These are phyloP conservation scores for Tylopilus felleus DNA, from an alignment of 768 basidiomycete genomes.

Conservation along the genomic window DNA sequence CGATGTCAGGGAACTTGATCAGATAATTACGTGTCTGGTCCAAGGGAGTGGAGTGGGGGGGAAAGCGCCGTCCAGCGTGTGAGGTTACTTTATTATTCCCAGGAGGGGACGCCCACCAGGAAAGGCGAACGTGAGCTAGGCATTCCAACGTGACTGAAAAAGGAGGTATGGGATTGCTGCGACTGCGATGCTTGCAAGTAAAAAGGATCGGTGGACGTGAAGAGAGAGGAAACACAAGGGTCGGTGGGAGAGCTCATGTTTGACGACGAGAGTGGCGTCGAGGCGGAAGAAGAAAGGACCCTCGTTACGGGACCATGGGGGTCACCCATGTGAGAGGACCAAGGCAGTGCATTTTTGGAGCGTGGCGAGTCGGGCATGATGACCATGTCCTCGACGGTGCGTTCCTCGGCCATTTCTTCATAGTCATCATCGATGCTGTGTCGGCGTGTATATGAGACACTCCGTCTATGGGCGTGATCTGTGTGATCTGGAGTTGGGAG, in stretches of 20 bases:
- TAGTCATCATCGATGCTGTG: constrained; percentile 30
- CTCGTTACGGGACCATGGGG: constrained; percentile 13
- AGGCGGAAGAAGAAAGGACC: constrained; percentile 24
- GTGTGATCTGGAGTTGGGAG: constrained; percentile 21
- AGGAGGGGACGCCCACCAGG: constrained; percentile 27
- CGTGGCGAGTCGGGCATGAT: constrained; percentile 31
- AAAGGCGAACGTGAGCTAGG: constrained; percentile 42
- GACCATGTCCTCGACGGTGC: constrained; percentile 45
- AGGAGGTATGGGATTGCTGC: constrained; percentile 30
- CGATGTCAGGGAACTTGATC: constrained; percentile 8
- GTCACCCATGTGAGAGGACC: constrained; percentile 21
- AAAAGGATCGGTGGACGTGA: constrained; percentile 49
- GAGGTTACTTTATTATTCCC: constrained; percentile 16
- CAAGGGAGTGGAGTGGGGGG: not conserved
- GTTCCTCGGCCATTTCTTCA: constrained; percentile 45
- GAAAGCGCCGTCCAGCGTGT: not conserved
- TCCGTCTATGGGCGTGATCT: constrained; percentile 28
- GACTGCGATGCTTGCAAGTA: constrained; percentile 43
- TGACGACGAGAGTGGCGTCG: constrained; percentile 12
- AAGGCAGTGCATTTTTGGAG: constrained; percentile 20
- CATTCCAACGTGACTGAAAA: constrained; percentile 38
- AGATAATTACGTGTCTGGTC: constrained; percentile 7
- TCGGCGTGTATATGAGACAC: constrained; percentile 22
- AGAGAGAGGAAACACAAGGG: constrained; percentile 29
- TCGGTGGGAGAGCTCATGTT: constrained; percentile 23